Conservation (phyloP, 441 rosid genomes). For the Breynia disticha region DNA sequence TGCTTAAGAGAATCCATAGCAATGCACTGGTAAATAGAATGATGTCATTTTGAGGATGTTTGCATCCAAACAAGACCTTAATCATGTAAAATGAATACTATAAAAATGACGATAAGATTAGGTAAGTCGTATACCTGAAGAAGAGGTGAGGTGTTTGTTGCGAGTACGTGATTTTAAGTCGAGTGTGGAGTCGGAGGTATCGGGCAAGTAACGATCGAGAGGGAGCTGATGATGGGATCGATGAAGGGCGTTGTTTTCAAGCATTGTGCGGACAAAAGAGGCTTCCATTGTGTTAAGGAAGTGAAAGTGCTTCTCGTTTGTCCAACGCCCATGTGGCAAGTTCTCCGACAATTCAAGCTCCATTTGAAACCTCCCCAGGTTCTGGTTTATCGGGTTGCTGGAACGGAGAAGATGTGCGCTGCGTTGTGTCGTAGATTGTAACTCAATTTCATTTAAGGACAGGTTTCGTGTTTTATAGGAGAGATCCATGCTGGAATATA, state of each 20-base stretch:
- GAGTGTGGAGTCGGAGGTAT: conserved; percentile 42
- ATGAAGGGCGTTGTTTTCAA: conserved; percentile 17
- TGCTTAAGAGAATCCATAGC: too few relatives aligned
- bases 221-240: conserved; percentile 21
- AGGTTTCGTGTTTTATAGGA: too few relatives aligned
- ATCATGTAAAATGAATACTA: too few relatives aligned
- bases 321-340: conserved; percentile 28
- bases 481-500: too few relatives aligned
- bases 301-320: conserved; percentile 50
- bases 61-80: not conserved
- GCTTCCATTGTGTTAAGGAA: conserved; percentile 48
- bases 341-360: conserved; percentile 6
- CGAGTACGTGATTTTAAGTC: conserved; percentile 27
- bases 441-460: too few relatives aligned
- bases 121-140: conserved; percentile 14
- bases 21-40: too few relatives aligned
- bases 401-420: too few relatives aligned
- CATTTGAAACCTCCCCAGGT: conserved; percentile 9
- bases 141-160: conserved; percentile 13
- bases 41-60: too few relatives aligned
- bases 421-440: too few relatives aligned
- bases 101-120: not conserved
- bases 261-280: conserved; percentile 39
- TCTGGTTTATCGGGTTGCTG: not conserved
- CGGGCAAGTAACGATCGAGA: conserved; percentile 50